Evolutionary conservation across 805 yeast genomes (phyloP), one percentile per base, ranked within the genome.

Genomic region (Wickerhamomyces subpelliculosus): DNA sequence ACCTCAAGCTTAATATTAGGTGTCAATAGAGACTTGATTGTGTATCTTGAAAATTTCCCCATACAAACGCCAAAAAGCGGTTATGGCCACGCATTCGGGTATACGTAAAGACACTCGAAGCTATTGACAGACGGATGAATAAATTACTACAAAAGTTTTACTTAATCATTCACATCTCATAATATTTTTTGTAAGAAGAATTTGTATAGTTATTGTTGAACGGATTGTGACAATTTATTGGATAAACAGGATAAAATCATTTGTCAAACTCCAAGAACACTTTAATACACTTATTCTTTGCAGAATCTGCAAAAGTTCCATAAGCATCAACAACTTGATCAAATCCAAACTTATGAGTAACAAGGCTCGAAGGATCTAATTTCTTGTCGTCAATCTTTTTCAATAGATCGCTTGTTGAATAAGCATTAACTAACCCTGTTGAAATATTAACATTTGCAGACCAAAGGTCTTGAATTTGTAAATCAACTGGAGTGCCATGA

Each of bases 241-340:
- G n/a, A 13, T 25, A 6, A 10, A 25, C 12, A 7, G 5, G 7
- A 25, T 25, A 25, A 6, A 25, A 14, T 13, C 4, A 4, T 25
- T 13, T 3, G 5, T 25, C 12, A 25, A 25, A 25, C 8, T 25
- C n/a, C 16, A 25, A 4, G 8, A 25, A 25, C 16, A 52, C 54
- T 60, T 79, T 79, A 51, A 79, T 78, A 43, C 80, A 75, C 30
- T 75, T 78, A 44, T 64, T 69, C 27, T 70, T 68, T 8, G 74
- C 66, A 41, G 81, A 76, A 35, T 67, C 50, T n/a, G 58, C 53
- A 38, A 76, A 80, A n/a, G 70, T 62, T 14, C 78, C 80, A 49
- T 79, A 79, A 20, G 84, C 84, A 45, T 74, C 60, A 47, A 72
- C 67, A 37, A 80, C 70, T 39, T 78, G 79, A 32, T 59, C 54